These are phyloP conservation scores for Aspergillus piperis DNA, from an alignment of 2,329 filamentous ascomycete genomes.

Conservation along the genomic window DNA sequence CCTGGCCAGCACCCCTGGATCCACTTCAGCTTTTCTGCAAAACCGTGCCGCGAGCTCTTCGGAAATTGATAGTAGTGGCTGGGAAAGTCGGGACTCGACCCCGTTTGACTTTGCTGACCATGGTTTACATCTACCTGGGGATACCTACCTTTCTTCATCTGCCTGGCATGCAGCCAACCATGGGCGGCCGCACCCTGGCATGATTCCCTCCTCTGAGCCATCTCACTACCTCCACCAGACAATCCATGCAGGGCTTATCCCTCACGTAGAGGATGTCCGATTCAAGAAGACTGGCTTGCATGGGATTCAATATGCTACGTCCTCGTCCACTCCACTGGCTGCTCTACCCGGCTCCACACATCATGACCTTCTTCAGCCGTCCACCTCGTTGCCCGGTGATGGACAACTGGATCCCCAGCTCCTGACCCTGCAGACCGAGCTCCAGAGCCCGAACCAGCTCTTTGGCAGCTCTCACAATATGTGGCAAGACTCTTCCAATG, in stretches of 20 bases:
- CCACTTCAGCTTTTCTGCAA: slow-evolving; percentile 25
- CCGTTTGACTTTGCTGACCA: slow-evolving; percentile 35
- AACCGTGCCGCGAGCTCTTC: slow-evolving; percentile 30
- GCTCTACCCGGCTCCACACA: slow-evolving; percentile 46
- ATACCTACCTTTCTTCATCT: slow-evolving; percentile 46
- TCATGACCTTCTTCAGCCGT: slow-evolving; percentile 45
- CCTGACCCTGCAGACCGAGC: slow-evolving; percentile 29
- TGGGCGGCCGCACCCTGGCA: slow-evolving; percentile 49
- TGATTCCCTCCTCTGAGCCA: slow-evolving; percentile 48
- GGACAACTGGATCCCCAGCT: slow-evolving; percentile 47
- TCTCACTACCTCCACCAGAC: slow-evolving; percentile 56
- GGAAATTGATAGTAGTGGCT: slow-evolving; percentile 28
- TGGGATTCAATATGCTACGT: slow-evolving; percentile 30
- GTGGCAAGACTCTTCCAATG: slow-evolving; percentile 26
- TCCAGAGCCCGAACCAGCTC: slow-evolving; percentile 12
- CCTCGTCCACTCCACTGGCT: slow-evolving; percentile 39
- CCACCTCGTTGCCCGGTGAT: slow-evolving; percentile 28
- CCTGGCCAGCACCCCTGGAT: slow-evolving; percentile 23
- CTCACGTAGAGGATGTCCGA: slow-evolving; percentile 46
- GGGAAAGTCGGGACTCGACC: slow-evolving; percentile 37
- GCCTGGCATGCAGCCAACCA: slow-evolving; percentile 54
- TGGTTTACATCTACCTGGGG: slow-evolving; percentile 15
- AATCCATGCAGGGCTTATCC: slow-evolving; percentile 44
- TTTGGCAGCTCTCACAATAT: slow-evolving; percentile 23
- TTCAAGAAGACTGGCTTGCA: slow-evolving; percentile 41